Base-by-base conservation (phyloP, 179 eudicot genomes). In the Spergularia azorica region DNA sequence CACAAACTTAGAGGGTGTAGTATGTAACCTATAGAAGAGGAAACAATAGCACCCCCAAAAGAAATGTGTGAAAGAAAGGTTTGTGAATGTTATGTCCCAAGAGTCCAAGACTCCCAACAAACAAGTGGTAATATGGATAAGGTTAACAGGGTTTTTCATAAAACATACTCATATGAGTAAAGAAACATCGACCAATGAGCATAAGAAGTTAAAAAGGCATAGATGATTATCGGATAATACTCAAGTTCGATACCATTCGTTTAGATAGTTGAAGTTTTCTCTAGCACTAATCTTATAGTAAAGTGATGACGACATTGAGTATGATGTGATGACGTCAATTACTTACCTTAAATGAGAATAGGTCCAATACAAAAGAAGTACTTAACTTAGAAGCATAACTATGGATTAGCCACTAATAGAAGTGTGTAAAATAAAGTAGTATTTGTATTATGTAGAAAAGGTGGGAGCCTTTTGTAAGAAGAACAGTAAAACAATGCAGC, bases 381-480 rank as follows among this genome's bases (percentile, higher is more conserved):
- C 32, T 43, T 77, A 60, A 66, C 75, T 70, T 76, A 68, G 74
- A 76, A 76, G 79, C 73, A 70, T 70, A 67, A 70, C 72, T 67
- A 56, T 20, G 51, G 72, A 76, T 63, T 46, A 74, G 12, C 48
- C n/a, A 63, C 8, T 54, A 60, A 48, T 26, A 54, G 36, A 63
- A 43, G 36, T 21, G 41, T 55, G 20, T 43, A 11, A 8, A 0
- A 11, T 9, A 16, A 54, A 67, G 32, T 26, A 26, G 32, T 26
- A 26, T 26, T 26, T 26, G 32, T 26, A 26, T 26, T 43, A 43
- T 43, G 32, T 57, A 54, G 75, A 67, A 70, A 89, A 89, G 90
- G 85, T 72, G 1, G 5, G 76, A 81, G 80, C 78, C 88, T 86
- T 89, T 88, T 79, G 32, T 26, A 26, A 26, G 32, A 26, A 26